Evolutionary conservation across 495 filamentous ascomycete species (phyloP).

Genomic region (Aspergillus wentii): DNA sequence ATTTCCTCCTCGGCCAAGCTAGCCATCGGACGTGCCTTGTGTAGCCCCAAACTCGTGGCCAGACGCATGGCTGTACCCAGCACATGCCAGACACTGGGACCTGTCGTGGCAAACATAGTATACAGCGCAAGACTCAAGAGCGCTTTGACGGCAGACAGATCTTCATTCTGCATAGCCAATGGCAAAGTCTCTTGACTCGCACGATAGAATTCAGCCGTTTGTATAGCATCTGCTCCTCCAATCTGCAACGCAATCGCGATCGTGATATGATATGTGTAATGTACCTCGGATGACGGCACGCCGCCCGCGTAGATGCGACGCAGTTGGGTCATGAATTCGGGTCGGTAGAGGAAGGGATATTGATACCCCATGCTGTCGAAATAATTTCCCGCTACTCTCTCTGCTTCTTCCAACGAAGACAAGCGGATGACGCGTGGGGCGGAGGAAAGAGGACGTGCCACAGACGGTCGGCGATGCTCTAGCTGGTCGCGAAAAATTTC

Average conservation of each 20-base stretch:
- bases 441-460: slow-evolving; percentile 30
- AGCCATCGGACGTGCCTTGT: slow-evolving; percentile 34
- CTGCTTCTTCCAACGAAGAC: slow-evolving; percentile 36
- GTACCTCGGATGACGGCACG: slow-evolving; percentile 29
- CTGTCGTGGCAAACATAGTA: slow-evolving; percentile 45
- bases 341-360: slow-evolving; percentile 38
- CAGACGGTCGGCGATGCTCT: slow-evolving; percentile 35
- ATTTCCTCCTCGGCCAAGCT: slow-evolving; percentile 41
- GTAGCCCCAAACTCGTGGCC: slow-evolving; percentile 44
- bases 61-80: slow-evolving; percentile 43
- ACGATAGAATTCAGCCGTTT: slow-evolving; percentile 37
- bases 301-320: slow-evolving; percentile 36
- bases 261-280: slow-evolving; percentile 38
- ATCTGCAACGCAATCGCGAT: slow-evolving; percentile 37
- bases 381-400: slow-evolving; percentile 30
- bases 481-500: slow-evolving; percentile 44
- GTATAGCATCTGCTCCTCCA: slow-evolving; percentile 26
- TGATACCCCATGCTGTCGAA: slow-evolving; percentile 43
- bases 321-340: slow-evolving; percentile 32
- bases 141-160: slow-evolving; percentile 38
- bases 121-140: slow-evolving; percentile 46
- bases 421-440: slow-evolving; percentile 34
- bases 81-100: slow-evolving; percentile 50
- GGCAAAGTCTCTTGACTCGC: slow-evolving; percentile 36
- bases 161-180: slow-evolving; percentile 38